These are phyloP conservation scores for Microbotryomycetes sp. DNA, from an alignment of 1,284 basidiomycete species.

Conservation along the genomic window DNA sequence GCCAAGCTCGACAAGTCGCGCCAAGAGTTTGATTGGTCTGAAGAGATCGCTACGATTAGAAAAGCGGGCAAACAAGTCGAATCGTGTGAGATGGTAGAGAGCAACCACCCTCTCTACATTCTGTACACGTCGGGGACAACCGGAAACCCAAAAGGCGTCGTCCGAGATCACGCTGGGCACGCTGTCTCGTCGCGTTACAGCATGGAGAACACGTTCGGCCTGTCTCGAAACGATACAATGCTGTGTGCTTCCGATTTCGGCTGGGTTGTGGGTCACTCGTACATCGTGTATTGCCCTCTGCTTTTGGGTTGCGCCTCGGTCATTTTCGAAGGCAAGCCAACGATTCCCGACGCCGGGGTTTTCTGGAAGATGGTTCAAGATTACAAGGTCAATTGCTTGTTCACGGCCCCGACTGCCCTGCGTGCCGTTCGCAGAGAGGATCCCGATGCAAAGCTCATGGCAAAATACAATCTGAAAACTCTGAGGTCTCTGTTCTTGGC, in stretches of 20 bases:
- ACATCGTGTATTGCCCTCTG: constrained; percentile 36
- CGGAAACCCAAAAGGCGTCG: constrained; percentile 33
- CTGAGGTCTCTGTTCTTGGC: constrained; percentile 37
- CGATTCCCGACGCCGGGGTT: constrained; percentile 37
- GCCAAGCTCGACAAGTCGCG: constrained; percentile 12
- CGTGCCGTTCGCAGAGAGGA: constrained; percentile 36
- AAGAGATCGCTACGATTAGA: constrained; percentile 23
- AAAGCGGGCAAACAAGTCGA: constrained; percentile 28
- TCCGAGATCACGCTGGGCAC: constrained; percentile 34
- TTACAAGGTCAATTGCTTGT: constrained; percentile 11
- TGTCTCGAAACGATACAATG: constrained; percentile 33
- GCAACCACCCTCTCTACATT: constrained; percentile 33
- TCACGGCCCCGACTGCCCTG: constrained; percentile 32
- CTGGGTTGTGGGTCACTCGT: constrained; percentile 23
- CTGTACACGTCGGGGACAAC: constrained; percentile 36
- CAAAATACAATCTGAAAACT: constrained; percentile 29
- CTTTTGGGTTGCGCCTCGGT: constrained; percentile 35
- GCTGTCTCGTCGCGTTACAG: constrained; percentile 34
- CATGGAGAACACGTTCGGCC: constrained; percentile 36
- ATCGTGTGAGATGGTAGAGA: constrained; percentile 25
- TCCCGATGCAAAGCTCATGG: constrained; percentile 34
- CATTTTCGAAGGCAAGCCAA: constrained; percentile 38
- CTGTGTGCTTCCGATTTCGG: constrained; percentile 30
- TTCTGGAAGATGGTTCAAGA: constrained; percentile 34
- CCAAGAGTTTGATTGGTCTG: constrained; percentile 34